Percentiles rank a stretch among this genome's conserved stretches.
phyloP scores from a whole-genome alignment of 1,284 basidiomycete species.

The Malassezia equina region DNA sequence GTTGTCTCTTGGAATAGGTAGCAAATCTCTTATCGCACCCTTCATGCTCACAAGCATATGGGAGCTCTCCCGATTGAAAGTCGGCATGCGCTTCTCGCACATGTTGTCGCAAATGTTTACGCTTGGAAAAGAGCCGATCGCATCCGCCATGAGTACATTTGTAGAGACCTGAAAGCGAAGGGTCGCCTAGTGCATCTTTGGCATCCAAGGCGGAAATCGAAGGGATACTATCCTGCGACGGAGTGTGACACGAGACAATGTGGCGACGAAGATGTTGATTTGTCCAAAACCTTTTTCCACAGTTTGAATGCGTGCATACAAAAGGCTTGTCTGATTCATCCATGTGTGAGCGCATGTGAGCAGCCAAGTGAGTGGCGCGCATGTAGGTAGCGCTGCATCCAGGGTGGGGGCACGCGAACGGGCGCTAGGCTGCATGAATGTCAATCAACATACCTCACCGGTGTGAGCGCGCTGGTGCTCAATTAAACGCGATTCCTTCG shows the following conservation, averaged over 20 bases:
- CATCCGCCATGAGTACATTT: conserved; percentile 1
- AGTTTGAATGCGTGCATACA: not conserved
- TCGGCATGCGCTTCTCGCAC: conserved; percentile 12
- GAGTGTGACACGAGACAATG: conserved; percentile 10
- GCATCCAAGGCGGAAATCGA: not conserved
- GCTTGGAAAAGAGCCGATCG: conserved; percentile 7
- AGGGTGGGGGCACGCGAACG: conserved; percentile 6
- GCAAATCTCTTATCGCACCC: conserved; percentile 10
- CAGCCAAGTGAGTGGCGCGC: conserved; percentile 15
- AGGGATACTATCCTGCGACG: not conserved
- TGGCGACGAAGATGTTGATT: conserved; percentile 13
- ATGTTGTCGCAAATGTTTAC: conserved; percentile 14
- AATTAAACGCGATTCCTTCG: conserved; percentile 13
- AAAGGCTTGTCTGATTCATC: conserved; percentile 2
- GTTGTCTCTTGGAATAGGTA: conserved; percentile 9
- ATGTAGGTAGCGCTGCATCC: conserved; percentile 16
- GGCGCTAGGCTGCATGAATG: conserved; percentile 7
- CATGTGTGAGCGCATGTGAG: conserved; percentile 15
- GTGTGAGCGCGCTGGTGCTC: conserved; percentile 15
- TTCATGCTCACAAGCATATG: not conserved
- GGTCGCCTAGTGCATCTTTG: not conserved
- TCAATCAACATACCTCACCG: conserved; percentile 9
- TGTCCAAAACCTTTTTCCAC: conserved; percentile 16
- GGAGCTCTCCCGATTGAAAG: not conserved
- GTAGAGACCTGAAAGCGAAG: conserved; percentile 3